Conservation (phyloP, 352 stramenopile species). For the Nothophytophthora sp. region DNA sequence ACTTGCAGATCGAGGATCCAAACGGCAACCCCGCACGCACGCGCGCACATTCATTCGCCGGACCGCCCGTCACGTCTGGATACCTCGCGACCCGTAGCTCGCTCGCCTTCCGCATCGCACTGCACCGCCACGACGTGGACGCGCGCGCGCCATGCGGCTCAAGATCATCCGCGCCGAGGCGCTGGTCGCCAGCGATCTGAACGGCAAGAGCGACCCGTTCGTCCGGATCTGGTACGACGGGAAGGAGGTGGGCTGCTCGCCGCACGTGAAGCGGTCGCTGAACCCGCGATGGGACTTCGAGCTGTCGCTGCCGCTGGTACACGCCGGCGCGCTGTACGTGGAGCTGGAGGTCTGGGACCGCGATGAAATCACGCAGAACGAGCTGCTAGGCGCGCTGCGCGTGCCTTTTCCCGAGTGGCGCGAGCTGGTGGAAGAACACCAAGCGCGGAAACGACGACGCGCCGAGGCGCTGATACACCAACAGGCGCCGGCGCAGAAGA, state of each 20-base stretch:
- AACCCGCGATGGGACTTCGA: constrained; percentile 79
- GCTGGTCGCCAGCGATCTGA: constrained; percentile 58
- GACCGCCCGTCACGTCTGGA: no score
- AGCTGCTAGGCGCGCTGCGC: constrained; percentile 66
- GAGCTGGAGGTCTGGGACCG: constrained; percentile 75
- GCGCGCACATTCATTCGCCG: no score
- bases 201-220: constrained; percentile 75
- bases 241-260: constrained; percentile 69
- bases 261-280: constrained; percentile 66
- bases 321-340: constrained; percentile 61
- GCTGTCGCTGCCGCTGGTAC: constrained; percentile 54
- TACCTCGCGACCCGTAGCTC: no score
- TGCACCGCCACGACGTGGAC: neutral
- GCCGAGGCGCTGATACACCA: constrained; percentile 4
- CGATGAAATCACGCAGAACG: constrained; percentile 70
- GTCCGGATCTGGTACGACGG: constrained; percentile 75
- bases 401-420: constrained; percentile 76
- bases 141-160: constrained; percentile 41
- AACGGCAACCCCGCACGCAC: no score
- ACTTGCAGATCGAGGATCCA: no score
- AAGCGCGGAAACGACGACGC: constrained; percentile 25
- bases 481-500: constrained; percentile 1
- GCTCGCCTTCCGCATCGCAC: neutral
- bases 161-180: constrained; percentile 81
- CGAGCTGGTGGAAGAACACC: constrained; percentile 43